phyloP scores from a whole-genome alignment of 345 rosid genomes.

The Fremontodendron californicum region DNA sequence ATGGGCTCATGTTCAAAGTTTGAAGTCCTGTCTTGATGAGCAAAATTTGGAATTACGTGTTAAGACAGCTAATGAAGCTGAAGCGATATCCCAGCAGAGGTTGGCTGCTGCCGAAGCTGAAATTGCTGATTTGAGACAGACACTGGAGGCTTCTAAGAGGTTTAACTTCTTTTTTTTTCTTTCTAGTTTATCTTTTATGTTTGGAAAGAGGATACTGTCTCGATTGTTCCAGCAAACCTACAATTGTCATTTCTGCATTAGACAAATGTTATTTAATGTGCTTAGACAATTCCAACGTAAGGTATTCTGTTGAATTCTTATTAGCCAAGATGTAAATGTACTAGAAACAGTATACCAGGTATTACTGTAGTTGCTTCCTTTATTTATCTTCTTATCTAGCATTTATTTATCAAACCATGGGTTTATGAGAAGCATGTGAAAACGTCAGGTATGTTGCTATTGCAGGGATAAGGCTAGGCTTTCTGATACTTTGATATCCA shows the following conservation, averaged over 20 bases:
- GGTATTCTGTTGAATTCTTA: neutral
- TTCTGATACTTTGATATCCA: slow-evolving; percentile 70
- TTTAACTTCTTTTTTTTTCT: slow-evolving; percentile 18
- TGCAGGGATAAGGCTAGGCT: slow-evolving; percentile 58
- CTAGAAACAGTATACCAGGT: neutral
- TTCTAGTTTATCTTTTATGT: neutral
- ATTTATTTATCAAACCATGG: neutral
- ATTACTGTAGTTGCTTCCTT: neutral
- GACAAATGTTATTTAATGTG: too few relatives aligned
- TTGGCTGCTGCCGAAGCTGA: slow-evolving; percentile 97
- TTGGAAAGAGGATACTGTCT: too few relatives aligned
- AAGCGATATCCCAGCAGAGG: too few relatives aligned
- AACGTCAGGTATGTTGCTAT: neutral
- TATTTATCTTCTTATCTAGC: neutral
- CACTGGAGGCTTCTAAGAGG: slow-evolving; percentile 79
- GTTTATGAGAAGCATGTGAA: neutral
- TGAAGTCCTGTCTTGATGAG: too few relatives aligned
- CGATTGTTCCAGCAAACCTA: too few relatives aligned
- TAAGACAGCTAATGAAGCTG: too few relatives aligned
- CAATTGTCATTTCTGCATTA: too few relatives aligned
- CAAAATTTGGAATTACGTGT: too few relatives aligned
- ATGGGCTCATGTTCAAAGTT: slow-evolving; percentile 72
- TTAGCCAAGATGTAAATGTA: neutral
- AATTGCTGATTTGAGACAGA: slow-evolving; percentile 87
- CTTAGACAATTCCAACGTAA: too few relatives aligned